These are phyloP conservation scores for Coniochaeta sp. DNA, from an alignment of 2,329 filamentous ascomycete genomes.

Conservation along the genomic window DNA sequence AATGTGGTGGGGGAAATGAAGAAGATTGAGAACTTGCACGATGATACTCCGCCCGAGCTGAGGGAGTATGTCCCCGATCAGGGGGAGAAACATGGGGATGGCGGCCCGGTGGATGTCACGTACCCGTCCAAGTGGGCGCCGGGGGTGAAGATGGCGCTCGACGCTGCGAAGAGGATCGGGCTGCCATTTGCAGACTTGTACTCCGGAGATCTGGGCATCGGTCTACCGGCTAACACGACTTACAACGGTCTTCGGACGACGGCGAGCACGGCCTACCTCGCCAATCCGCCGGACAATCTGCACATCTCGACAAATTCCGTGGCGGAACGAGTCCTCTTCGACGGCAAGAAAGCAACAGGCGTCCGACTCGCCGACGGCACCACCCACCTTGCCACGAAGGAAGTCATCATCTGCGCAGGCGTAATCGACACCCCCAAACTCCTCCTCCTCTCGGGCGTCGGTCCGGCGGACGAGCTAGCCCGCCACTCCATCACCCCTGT, in stretches of 20 bases:
- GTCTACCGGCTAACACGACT: background rate
- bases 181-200: background rate
- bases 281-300: background rate
- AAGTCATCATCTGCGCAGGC: background rate
- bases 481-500: background rate
- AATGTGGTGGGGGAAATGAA: slow-evolving; percentile 9
- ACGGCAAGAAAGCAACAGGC: background rate
- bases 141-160: too few relatives aligned
- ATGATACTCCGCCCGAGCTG: too few relatives aligned
- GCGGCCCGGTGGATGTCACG: too few relatives aligned
- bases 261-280: background rate
- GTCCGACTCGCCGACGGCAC: background rate
- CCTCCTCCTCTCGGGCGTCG: slow-evolving; percentile 2
- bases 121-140: too few relatives aligned
- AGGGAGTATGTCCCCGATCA: too few relatives aligned
- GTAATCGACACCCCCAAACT: background rate
- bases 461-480: background rate
- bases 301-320: background rate
- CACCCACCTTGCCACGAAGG: background rate
- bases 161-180: too few relatives aligned
- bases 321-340: background rate
- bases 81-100: too few relatives aligned
- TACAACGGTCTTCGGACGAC: background rate
- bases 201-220: background rate
- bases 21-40: slow-evolving; percentile 1